These are phyloP conservation scores for Endocarpon pusillum DNA, from an alignment of 495 filamentous ascomycete genomes.

Conservation along the genomic window DNA sequence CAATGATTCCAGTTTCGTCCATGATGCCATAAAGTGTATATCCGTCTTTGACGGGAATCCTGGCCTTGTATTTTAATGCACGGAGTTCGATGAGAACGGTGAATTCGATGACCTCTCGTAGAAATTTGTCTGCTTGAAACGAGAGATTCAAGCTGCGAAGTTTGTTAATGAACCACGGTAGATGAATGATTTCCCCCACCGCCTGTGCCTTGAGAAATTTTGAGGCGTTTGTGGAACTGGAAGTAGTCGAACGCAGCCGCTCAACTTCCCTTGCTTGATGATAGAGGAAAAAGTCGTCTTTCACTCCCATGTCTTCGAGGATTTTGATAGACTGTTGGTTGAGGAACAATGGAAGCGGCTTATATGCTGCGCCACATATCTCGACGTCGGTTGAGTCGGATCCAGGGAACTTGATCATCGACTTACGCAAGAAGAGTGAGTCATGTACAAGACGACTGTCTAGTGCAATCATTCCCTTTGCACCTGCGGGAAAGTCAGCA, in stretches of 20 bases:
- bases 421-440: conserved; percentile 39
- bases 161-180: conserved; percentile 40
- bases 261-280: conserved; percentile 41
- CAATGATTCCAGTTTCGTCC: conserved; percentile 57
- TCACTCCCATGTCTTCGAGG: conserved; percentile 52
- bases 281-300: conserved; percentile 35
- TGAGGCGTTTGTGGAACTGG: conserved; percentile 36
- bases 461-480: conserved; percentile 57
- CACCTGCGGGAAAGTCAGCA: conserved; percentile 20
- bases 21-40: conserved; percentile 62
- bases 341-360: conserved; percentile 48
- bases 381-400: conserved; percentile 38
- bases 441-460: conserved; percentile 39
- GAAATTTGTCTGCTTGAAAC: conserved; percentile 47
- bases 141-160: conserved; percentile 34
- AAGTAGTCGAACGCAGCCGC: conserved; percentile 37
- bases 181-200: conserved; percentile 34
- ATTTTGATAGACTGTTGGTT: conserved; percentile 73
- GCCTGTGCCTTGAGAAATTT: conserved; percentile 38
- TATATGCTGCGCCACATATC: conserved; percentile 51
- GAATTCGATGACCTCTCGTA: conserved; percentile 45
- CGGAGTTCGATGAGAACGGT: conserved; percentile 46
- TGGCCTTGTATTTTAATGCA: conserved; percentile 55
- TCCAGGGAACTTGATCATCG: conserved; percentile 69
- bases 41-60: conserved; percentile 52